Base-by-base conservation (phyloP, 148 eudicot species). In the Heliosperma pusillum region DNA sequence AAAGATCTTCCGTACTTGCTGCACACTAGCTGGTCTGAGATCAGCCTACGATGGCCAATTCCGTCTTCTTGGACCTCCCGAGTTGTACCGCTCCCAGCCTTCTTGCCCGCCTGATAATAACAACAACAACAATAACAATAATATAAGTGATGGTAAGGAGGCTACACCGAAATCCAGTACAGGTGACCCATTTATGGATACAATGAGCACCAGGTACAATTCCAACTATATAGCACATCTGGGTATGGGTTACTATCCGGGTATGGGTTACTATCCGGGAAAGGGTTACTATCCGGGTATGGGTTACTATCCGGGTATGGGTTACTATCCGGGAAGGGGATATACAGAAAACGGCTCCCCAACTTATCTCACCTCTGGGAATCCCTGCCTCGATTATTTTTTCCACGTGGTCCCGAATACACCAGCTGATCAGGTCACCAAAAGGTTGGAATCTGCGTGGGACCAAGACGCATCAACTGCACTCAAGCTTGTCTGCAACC, bases 341-440 rank as follows among this genome's bases (percentile, higher is more conserved):
- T 33, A 20, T 27, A 70, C 79, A 16, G 74, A 70, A 8, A 77
- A 77, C 30, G 0, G 29, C 15, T 77, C 77, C 24, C 79, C 67
- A 3, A 77, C 79, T 16, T 77, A 45, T 45, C 19, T 59, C 24
- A 62, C 79, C 10, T 50, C 70, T 16, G 74, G 74, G 15, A 60
- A 77, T 33, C 69, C 74, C 20, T 77, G 79, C 50, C 79, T 77
- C 5, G 79, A 77, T 21, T 70, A 58, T 47, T 77, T 75, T 59
- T 75, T 77, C 69, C 79, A 77, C 11, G 62, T 70, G 33, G 74
- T 70, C 4, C 77, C 71, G 7, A 7, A 22, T 19, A 75, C 71
- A 19, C 77, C 63, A 12, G 26, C 61, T 7, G 25, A 65, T 10
- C 20, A 75, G 27, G 29, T 65, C 8, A 52, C 47, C 44, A 1